phyloP scores from a whole-genome alignment of 306 rosid species.

The Bauhinia variegata region DNA sequence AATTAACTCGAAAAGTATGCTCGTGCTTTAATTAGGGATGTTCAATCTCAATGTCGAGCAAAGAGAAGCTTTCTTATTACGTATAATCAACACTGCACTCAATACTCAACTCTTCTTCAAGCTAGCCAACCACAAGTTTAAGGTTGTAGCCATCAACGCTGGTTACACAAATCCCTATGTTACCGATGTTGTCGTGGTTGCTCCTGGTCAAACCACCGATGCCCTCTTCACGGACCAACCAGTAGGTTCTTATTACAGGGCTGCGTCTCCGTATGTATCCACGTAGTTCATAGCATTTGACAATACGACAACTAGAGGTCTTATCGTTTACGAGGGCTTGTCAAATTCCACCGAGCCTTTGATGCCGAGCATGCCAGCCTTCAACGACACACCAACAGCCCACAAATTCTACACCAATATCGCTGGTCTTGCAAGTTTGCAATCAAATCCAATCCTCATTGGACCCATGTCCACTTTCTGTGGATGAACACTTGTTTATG shows the following conservation, averaged over 20 bases:
- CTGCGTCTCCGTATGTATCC: slow-evolving; percentile 41
- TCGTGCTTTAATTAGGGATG: slow-evolving; percentile 28
- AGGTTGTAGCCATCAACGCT: slow-evolving; percentile 67
- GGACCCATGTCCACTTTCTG: slow-evolving; percentile 51
- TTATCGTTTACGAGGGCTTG: slow-evolving; percentile 44
- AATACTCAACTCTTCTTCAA: slow-evolving; percentile 64
- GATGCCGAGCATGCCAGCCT: slow-evolving; percentile 52
- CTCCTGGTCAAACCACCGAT: slow-evolving; percentile 71
- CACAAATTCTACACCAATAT: slow-evolving; percentile 54
- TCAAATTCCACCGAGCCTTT: slow-evolving; percentile 23
- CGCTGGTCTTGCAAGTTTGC: slow-evolving; percentile 39
- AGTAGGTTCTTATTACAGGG: slow-evolving; percentile 67
- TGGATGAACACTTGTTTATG: slow-evolving; percentile 61
- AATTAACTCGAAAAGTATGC: too few relatives aligned
- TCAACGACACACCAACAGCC: slow-evolving; percentile 49
- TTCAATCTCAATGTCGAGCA: slow-evolving; percentile 45
- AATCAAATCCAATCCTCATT: slow-evolving; percentile 42
- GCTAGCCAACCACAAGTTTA: slow-evolving; percentile 66
- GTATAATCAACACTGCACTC: slow-evolving; percentile 66
- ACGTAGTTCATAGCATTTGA: not conserved
- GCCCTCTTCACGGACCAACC: slow-evolving; percentile 50
- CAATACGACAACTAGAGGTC: slow-evolving; percentile 45
- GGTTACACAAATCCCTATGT: slow-evolving; percentile 49
- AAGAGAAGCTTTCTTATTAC: slow-evolving; percentile 58
- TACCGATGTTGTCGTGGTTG: slow-evolving; percentile 47